Conservation (phyloP, 495 filamentous ascomycete genomes). For the Penicillium coprophilum region DNA sequence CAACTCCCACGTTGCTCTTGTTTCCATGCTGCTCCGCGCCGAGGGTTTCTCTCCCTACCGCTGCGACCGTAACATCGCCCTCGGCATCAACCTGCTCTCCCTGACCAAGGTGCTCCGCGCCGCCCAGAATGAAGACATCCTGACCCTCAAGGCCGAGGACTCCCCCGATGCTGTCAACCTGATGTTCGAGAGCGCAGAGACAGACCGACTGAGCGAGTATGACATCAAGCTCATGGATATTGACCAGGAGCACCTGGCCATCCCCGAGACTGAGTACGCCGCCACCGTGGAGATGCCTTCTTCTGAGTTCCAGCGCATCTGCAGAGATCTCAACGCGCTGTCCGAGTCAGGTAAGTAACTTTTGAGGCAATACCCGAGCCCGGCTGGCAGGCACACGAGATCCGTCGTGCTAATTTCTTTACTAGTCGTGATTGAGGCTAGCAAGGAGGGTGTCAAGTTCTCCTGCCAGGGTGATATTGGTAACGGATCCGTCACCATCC, state of each 20-base stretch:
- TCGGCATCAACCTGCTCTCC: conserved; percentile 94
- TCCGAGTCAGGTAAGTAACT: conserved; percentile 81
- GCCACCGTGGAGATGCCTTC: conserved; percentile 88
- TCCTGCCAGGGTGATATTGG: conserved; percentile 92
- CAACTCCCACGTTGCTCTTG: conserved; percentile 98
- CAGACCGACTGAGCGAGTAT: conserved; percentile 92
- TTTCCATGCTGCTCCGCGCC: conserved; percentile 96
- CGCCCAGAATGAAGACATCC: conserved; percentile 90
- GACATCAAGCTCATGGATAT: conserved; percentile 99
- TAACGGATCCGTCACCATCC: conserved; percentile 86
- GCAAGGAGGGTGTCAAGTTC: conserved; percentile 98
- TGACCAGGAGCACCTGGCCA: conserved; percentile 98
- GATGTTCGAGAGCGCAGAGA: conserved; percentile 88
- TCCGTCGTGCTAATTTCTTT: conserved; percentile 1
- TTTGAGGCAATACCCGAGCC: background rate
- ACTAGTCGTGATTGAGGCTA: conserved; percentile 89
- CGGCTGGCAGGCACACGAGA: background rate
- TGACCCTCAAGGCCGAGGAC: conserved; percentile 97
- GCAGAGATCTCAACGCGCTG: conserved; percentile 82
- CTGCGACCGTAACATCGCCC: conserved; percentile 97
- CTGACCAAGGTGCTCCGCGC: conserved; percentile 96
- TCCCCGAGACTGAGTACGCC: conserved; percentile 96
- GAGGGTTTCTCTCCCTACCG: conserved; percentile 96
- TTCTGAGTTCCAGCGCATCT: conserved; percentile 91
- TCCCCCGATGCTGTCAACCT: conserved; percentile 93